phyloP scores from a whole-genome alignment of 768 basidiomycete genomes.

The Hypsizygus marmoreus region DNA sequence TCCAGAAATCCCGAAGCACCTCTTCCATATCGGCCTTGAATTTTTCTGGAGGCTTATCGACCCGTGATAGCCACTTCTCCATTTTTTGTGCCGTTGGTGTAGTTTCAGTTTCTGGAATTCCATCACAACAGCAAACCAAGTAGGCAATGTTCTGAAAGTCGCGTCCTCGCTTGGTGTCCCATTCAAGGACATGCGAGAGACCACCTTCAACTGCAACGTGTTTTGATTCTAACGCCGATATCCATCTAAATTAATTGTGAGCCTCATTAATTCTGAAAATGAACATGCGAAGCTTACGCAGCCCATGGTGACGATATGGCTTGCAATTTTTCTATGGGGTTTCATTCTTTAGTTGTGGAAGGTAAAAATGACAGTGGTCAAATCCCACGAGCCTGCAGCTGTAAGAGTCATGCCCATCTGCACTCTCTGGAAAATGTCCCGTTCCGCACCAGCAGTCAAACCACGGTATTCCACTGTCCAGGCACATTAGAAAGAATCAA shows the following conservation, averaged over 20 bases:
- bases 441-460: constrained; percentile 57
- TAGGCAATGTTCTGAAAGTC: constrained; percentile 77
- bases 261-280: neutral
- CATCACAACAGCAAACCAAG: constrained; percentile 67
- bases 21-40: constrained; percentile 59
- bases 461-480: constrained; percentile 65
- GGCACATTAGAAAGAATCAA: neutral
- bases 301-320: constrained; percentile 75
- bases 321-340: constrained; percentile 67
- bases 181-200: constrained; percentile 54
- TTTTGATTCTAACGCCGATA: constrained; percentile 55
- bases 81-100: constrained; percentile 58
- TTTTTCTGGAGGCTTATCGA: constrained; percentile 39
- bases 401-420: constrained; percentile 79
- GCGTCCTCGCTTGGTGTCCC: constrained; percentile 70
- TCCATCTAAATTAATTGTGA: constrained; percentile 45
- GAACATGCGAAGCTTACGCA: constrained; percentile 31
- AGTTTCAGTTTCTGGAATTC: constrained; percentile 46
- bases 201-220: constrained; percentile 63
- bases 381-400: constrained; percentile 55
- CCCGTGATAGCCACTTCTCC: constrained; percentile 51
- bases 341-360: constrained; percentile 2
- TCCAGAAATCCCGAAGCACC: constrained; percentile 55
- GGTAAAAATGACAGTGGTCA: neutral
- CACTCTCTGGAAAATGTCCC: constrained; percentile 83